Percentiles rank a stretch among this genome's conserved stretches.
Conservation (phyloP, 331 rosid genomes). For the Quercus tomentella region DNA sequence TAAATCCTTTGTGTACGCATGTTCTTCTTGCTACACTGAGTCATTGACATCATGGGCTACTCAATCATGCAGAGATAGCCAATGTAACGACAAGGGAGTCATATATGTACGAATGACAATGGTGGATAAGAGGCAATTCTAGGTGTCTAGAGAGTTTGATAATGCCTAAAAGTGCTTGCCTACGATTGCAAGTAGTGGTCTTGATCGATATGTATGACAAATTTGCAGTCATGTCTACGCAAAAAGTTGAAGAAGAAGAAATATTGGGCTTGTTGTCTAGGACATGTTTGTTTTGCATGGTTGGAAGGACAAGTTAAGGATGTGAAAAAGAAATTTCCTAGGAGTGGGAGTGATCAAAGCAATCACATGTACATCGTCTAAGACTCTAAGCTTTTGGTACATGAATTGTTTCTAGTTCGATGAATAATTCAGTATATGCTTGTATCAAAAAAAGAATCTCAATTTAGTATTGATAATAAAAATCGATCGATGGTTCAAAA, state of each 20-base stretch:
- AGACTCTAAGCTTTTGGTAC: too few relatives aligned
- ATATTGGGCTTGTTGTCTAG: too few relatives aligned
- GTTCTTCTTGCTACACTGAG: not conserved
- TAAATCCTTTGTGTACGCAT: not conserved
- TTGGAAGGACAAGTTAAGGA: not conserved
- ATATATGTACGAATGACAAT: too few relatives aligned
- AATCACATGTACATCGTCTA: too few relatives aligned
- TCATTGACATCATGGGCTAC: not conserved
- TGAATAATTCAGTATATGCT: too few relatives aligned
- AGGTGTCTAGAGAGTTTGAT: not conserved
- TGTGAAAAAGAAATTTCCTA: not conserved
- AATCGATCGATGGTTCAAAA: too few relatives aligned
- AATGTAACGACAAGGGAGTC: not conserved
- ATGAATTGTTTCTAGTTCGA: too few relatives aligned
- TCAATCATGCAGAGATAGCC: not conserved
- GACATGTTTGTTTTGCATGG: not conserved
- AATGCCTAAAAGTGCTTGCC: not conserved
- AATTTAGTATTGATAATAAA: too few relatives aligned
- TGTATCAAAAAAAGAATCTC: too few relatives aligned
- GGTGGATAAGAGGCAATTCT: not conserved
- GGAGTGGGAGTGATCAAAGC: not conserved
- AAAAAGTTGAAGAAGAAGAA: not conserved
- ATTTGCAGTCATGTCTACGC: not conserved
- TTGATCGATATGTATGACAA: not conserved
- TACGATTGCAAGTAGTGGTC: not conserved